A percentile compares a stretch with the other conserved stretches of the same genome.
Conservation (phyloP, 2,329 filamentous ascomycete genomes). For the Sordariomycetes sp. region DNA sequence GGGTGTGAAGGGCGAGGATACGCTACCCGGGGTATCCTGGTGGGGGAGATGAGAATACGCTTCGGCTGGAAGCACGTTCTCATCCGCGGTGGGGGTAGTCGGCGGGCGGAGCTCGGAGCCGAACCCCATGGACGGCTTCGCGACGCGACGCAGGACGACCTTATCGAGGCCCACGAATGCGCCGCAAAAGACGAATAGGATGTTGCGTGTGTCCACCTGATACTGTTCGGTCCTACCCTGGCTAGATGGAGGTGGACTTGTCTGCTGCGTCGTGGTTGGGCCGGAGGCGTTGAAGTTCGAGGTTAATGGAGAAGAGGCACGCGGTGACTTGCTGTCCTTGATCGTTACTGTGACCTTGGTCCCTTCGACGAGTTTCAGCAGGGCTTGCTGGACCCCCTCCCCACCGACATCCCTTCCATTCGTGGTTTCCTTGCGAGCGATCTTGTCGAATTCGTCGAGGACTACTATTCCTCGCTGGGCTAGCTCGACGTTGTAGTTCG, state of each 20-base stretch:
- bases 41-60: constrained; percentile 46
- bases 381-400: constrained; percentile 90
- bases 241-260: constrained; percentile 22
- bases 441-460: constrained; percentile 95
- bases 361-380: constrained; percentile 92
- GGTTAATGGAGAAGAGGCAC: constrained; percentile 39
- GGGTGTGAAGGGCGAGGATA: constrained; percentile 37
- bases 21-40: constrained; percentile 30
- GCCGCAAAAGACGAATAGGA: constrained; percentile 92
- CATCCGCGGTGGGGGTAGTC: constrained; percentile 33
- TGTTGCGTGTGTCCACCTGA: constrained; percentile 86
- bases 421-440: constrained; percentile 75
- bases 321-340: constrained; percentile 60
- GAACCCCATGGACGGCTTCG: constrained; percentile 80
- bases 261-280: constrained; percentile 31
- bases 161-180: constrained; percentile 92
- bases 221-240: constrained; percentile 49
- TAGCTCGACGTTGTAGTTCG: constrained; percentile 76
- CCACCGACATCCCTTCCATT: constrained; percentile 92
- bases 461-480: constrained; percentile 91
- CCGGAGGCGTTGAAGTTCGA: constrained; percentile 36
- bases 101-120: constrained; percentile 61
- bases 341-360: constrained; percentile 87
- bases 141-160: constrained; percentile 74
- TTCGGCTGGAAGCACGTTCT: constrained; percentile 46